Percentiles rank a stretch among this genome's conserved stretches.
phyloP scores from a whole-genome alignment of 805 yeast genomes.

The Ogataea thermomethanolica region DNA sequence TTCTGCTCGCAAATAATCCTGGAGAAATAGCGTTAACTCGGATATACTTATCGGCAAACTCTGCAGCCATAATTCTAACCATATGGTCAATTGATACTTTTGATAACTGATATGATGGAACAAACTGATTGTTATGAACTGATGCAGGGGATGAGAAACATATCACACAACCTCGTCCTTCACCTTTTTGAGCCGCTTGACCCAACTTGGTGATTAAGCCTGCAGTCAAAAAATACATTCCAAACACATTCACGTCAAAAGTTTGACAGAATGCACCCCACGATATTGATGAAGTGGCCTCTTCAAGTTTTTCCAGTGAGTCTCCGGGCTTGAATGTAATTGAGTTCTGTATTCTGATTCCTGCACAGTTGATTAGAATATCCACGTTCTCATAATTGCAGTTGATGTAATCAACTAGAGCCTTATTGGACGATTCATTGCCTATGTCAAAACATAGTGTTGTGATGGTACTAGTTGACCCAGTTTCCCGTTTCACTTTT shows the following conservation, averaged over 20 bases:
- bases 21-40: conserved; percentile 26
- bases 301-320: conserved; percentile 17
- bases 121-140: conserved; percentile 24
- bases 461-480: conserved; percentile 16
- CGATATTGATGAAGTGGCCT: conserved; percentile 20
- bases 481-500: conserved; percentile 15
- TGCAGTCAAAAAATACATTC: conserved; percentile 25
- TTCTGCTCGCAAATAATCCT: conserved; percentile 22
- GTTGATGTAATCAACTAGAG: conserved; percentile 18
- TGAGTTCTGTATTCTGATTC: conserved; percentile 22
- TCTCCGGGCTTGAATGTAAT: conserved; percentile 20
- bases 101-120: conserved; percentile 23
- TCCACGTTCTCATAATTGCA: conserved; percentile 19
- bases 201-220: conserved; percentile 23
- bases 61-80: conserved; percentile 28
- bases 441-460: conserved; percentile 23
- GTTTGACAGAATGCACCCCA: conserved; percentile 23
- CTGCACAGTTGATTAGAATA: conserved; percentile 24
- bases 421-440: conserved; percentile 18
- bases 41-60: conserved; percentile 25
- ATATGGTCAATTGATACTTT: conserved; percentile 24
- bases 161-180: conserved; percentile 22
- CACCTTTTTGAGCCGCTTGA: conserved; percentile 23
- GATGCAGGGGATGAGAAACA: conserved; percentile 25
- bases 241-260: conserved; percentile 25